Evolutionary conservation across 225 moss, liverwort and hornwort species (phyloP), one percentile per base, ranked within the genome.

Genomic region (Pseudoscleropodium purum): DNA sequence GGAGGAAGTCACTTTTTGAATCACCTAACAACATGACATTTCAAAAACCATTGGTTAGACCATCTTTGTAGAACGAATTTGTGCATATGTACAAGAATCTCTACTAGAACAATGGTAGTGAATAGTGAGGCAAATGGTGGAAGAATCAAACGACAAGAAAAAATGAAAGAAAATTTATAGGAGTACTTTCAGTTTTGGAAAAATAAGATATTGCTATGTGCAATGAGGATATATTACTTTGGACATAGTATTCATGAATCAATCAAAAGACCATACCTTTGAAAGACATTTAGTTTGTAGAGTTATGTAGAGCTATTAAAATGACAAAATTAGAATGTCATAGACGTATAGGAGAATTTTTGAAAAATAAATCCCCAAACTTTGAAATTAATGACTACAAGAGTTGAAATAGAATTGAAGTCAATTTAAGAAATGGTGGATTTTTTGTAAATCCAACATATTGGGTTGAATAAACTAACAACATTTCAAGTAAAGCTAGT

Each of bases 81-180:
- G 31, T 19, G 1, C 4, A 47, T 0, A 0, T 47, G 27, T 31
- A 5, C 0, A 19, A 18, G 12, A 68, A 68, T 5, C 68, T 37
- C 68, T 37, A 21, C 21, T 12, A 12, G 4, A 68, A 68, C 6
- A 11, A 21, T n/a, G 2, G 13, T 47, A 13, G 39, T 39, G 4
- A 11, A 47, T 75, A 47, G 18, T 49, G 2, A 11, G 49, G 11
- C 1, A 31, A 0, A 7, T 49, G 3, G 33, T 75, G 0, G 5
- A 33, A 49, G 49, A 33, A 49, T 49, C 30, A 75, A 75, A 49
- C 0, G 0, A 4, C 1, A 31, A 2, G 16, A 49, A 33, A 12
- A 7, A 49, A 75, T 49, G 1, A 7, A 31, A 11, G 18, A 18
- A 30, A 31, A 4, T 49, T 11, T 47, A 18, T 13, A 30, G 6